Evolutionary conservation across 495 filamentous ascomycete genomes (phyloP).

Genomic region (Paragyromitra xinjiangensis): DNA sequence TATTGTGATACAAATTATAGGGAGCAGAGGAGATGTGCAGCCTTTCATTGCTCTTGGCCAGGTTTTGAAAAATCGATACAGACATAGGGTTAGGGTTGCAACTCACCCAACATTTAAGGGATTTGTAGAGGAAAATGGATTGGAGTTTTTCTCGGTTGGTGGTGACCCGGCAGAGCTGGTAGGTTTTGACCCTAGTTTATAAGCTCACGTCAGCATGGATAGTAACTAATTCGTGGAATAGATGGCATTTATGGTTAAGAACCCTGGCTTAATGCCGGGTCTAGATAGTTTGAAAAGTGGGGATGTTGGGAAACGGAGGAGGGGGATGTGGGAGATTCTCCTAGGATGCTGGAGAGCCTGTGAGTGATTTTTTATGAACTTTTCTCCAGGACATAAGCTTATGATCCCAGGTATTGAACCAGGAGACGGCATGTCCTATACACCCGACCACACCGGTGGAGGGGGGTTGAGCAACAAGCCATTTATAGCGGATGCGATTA

Average conservation of each 20-base stretch:
- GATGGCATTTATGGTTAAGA: constrained; percentile 86
- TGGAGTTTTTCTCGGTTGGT: constrained; percentile 76
- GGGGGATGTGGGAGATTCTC: constrained; percentile 70
- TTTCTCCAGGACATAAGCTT: neutral
- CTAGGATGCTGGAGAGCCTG: constrained; percentile 70
- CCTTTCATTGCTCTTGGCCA: constrained; percentile 78
- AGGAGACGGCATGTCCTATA: constrained; percentile 52
- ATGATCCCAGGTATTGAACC: constrained; percentile 50
- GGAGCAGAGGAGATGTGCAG: constrained; percentile 78
- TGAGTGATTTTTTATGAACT: constrained; percentile 53
- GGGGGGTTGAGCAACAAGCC: constrained; percentile 52
- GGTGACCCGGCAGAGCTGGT: constrained; percentile 74
- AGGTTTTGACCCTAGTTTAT: constrained; percentile 56
- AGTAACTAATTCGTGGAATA: constrained; percentile 68
- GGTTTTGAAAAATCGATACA: constrained; percentile 70
- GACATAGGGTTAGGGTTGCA: constrained; percentile 74
- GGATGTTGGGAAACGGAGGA: constrained; percentile 69
- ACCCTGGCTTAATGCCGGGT: constrained; percentile 74
- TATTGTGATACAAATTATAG: constrained; percentile 81
- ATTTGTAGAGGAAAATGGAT: constrained; percentile 65
- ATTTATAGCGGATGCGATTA: constrained; percentile 77
- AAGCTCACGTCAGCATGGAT: constrained; percentile 34
- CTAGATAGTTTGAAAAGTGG: constrained; percentile 72
- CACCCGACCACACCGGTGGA: constrained; percentile 10
- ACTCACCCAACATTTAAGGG: constrained; percentile 73